These are phyloP conservation scores for Phylloporus arenicola DNA, from an alignment of 768 basidiomycete genomes.

Conservation along the genomic window DNA sequence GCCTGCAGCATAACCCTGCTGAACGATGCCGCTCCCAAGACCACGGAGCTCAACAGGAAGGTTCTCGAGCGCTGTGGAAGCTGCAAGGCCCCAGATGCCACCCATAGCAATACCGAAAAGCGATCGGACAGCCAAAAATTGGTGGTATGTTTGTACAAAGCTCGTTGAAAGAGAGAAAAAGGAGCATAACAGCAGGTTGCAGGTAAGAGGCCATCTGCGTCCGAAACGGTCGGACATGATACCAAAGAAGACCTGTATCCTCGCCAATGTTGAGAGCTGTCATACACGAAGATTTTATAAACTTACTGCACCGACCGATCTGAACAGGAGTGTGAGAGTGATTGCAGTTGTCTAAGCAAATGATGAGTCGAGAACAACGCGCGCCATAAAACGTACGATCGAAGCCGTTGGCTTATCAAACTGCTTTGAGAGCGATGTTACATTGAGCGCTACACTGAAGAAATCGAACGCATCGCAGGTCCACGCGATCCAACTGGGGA, in stretches of 20 bases:
- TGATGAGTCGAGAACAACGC: neutral
- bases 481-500: conserved; percentile 76
- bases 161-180: conserved; percentile 74
- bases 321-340: conserved; percentile 86
- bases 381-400: conserved; percentile 33
- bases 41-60: conserved; percentile 88
- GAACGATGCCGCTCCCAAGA: conserved; percentile 77
- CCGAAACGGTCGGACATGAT: conserved; percentile 83
- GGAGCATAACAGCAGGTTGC: conserved; percentile 66
- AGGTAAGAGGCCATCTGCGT: conserved; percentile 86
- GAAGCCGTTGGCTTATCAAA: conserved; percentile 42
- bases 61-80: conserved; percentile 83
- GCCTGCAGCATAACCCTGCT: conserved; percentile 89
- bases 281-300: neutral
- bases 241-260: conserved; percentile 61
- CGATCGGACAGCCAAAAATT: conserved; percentile 77
- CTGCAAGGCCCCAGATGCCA: conserved; percentile 83
- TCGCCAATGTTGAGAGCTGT: neutral
- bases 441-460: conserved; percentile 67
- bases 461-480: conserved; percentile 84
- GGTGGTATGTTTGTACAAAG: conserved; percentile 67
- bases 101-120: conserved; percentile 89
- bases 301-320: conserved; percentile 66
- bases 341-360: conserved; percentile 63
- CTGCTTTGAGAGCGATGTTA: conserved; percentile 43